phyloP scores from a whole-genome alignment of 352 stramenopile genomes.

The Phytophthora pluvialis region DNA sequence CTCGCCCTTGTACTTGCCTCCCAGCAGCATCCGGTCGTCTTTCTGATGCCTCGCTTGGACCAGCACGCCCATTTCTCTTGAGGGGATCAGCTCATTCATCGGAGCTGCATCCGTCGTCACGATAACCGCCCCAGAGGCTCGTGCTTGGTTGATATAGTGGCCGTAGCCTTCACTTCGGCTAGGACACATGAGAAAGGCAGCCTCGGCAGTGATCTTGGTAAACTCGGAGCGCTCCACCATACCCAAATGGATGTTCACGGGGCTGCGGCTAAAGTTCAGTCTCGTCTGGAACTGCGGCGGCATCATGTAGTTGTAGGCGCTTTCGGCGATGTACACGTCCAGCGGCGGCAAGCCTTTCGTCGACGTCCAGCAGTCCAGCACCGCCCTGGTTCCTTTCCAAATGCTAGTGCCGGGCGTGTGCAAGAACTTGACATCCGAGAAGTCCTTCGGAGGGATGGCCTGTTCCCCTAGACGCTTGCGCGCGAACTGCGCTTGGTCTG shows the following conservation, averaged over 20 bases:
- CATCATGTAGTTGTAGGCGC: conserved; percentile 30
- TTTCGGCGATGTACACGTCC: conserved; percentile 40
- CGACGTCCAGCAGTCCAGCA: conserved; percentile 66
- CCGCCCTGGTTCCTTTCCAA: conserved; percentile 58
- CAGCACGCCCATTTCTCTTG: conserved; percentile 20
- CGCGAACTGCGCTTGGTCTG: conserved; percentile 36
- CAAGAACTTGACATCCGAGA: conserved; percentile 43
- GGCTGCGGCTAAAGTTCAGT: conserved; percentile 32
- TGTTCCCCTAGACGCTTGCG: conserved; percentile 32
- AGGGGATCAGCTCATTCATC: conserved; percentile 66
- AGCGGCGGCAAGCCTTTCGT: conserved; percentile 49
- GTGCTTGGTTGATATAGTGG: conserved; percentile 75
- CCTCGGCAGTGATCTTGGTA: conserved; percentile 47
- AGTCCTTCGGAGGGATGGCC: conserved; percentile 44
- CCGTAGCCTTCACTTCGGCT: conserved; percentile 68
- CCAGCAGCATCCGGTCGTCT: conserved; percentile 24
- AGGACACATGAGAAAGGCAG: conserved; percentile 61
- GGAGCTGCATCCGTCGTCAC: conserved; percentile 56
- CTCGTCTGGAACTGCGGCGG: conserved; percentile 6
- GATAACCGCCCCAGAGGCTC: conserved; percentile 50
- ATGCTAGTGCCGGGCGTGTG: conserved; percentile 58
- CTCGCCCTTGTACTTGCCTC: conserved; percentile 25
- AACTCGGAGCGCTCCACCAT: conserved; percentile 39
- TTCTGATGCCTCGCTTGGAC: conserved; percentile 12
- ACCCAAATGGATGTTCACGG: conserved; percentile 36